Conservation (phyloP, 2,329 filamentous ascomycete genomes). For the Emergomyces orientalis region DNA sequence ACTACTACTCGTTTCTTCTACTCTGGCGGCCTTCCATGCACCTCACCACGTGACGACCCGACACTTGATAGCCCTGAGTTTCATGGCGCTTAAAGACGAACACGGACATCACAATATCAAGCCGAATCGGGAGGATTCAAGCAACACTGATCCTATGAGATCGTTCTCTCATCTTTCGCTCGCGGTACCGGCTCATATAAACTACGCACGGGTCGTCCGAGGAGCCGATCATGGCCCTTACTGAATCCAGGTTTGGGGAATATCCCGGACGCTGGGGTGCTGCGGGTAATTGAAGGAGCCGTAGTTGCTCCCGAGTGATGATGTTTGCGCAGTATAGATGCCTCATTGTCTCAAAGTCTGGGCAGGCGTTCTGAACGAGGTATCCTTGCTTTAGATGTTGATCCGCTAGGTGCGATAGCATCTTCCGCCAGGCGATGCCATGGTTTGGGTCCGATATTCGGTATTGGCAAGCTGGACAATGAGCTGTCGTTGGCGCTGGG, state of each 20-base stretch:
- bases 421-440: constrained; percentile 32
- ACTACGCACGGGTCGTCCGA: constrained; percentile 34
- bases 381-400: constrained; percentile 35
- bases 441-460: constrained; percentile 17
- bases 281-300: constrained; percentile 34
- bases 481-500: constrained; percentile 31
- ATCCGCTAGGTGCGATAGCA: constrained; percentile 36
- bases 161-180: constrained; percentile 31
- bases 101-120: neutral
- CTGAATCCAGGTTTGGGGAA: constrained; percentile 29
- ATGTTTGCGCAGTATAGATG: constrained; percentile 36
- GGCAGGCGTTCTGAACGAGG: constrained; percentile 31
- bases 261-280: constrained; percentile 30
- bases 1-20: too few relatives aligned
- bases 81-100: neutral
- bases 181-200: constrained; percentile 32
- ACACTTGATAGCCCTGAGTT: neutral
- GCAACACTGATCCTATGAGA: constrained; percentile 27
- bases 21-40: too few relatives aligned
- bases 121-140: neutral
- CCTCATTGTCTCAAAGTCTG: constrained; percentile 38
- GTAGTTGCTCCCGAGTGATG: constrained; percentile 37
- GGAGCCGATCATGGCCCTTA: constrained; percentile 30
- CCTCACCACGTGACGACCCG: neutral
- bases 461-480: constrained; percentile 36